phyloP scores from a whole-genome alignment of 805 yeast genomes.

The Saccharomycopsis oosterbeekiorum region DNA sequence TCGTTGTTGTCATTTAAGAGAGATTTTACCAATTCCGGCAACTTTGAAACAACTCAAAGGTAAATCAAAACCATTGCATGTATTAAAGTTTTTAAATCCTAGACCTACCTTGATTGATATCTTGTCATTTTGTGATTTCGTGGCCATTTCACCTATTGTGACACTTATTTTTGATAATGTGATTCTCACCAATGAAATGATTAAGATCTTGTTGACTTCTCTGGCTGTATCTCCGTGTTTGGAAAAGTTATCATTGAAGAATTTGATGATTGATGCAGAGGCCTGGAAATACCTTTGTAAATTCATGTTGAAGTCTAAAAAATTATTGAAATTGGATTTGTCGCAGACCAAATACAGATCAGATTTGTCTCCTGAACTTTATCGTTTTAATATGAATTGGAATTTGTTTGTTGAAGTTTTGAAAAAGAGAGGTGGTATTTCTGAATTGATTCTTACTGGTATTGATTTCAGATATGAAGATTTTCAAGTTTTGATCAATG shows the following conservation, averaged over 20 bases:
- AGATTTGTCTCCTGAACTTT: slow-evolving; percentile 26
- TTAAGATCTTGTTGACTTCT: slow-evolving; percentile 61
- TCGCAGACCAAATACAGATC: slow-evolving; percentile 47
- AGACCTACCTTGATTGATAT: slow-evolving; percentile 83
- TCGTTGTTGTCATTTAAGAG: slow-evolving; percentile 86
- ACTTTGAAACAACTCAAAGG: slow-evolving; percentile 66
- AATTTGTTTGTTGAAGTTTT: slow-evolving; percentile 60
- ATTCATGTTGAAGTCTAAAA: slow-evolving; percentile 55
- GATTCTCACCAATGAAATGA: slow-evolving; percentile 61
- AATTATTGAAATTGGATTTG: slow-evolving; percentile 51
- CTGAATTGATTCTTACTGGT: slow-evolving; percentile 74
- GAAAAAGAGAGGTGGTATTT: slow-evolving; percentile 61
- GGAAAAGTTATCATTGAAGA: slow-evolving; percentile 66
- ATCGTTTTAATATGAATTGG: slow-evolving; percentile 82
- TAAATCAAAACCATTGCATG: slow-evolving; percentile 71
- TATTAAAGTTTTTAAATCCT: slow-evolving; percentile 71
- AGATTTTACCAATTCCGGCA: slow-evolving; percentile 86
- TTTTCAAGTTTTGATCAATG: slow-evolving; percentile 45
- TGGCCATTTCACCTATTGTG: slow-evolving; percentile 74
- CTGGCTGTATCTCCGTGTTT: slow-evolving; percentile 55
- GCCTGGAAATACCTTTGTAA: slow-evolving; percentile 79
- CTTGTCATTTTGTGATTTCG: slow-evolving; percentile 77
- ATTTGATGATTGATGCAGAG: slow-evolving; percentile 57
- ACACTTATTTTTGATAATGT: slow-evolving; percentile 78
- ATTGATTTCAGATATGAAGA: slow-evolving; percentile 47